Conservation (phyloP, 805 yeast species). For the Zygoascus tannicola region DNA sequence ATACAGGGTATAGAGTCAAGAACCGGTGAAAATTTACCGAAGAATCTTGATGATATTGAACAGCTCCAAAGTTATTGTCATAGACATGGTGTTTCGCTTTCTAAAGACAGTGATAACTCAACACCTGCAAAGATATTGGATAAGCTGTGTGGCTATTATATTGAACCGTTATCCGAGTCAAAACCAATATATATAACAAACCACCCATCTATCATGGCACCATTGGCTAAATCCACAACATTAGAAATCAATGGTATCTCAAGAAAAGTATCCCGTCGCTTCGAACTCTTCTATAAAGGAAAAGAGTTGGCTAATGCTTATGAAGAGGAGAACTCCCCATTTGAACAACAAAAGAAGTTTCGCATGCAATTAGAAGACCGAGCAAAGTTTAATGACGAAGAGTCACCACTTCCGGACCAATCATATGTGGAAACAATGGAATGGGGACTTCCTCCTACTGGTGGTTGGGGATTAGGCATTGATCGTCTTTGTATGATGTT, state of each 20-base stretch:
- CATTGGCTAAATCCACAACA: constrained; percentile 63
- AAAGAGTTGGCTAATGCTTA: constrained; percentile 85
- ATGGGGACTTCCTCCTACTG: constrained; percentile 95
- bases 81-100: constrained; percentile 27
- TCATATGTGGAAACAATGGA: constrained; percentile 69
- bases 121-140: constrained; percentile 55
- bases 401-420: constrained; percentile 61
- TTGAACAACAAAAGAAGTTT: constrained; percentile 57
- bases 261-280: constrained; percentile 49
- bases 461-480: constrained; percentile 95
- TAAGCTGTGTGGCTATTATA: constrained; percentile 44
- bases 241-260: constrained; percentile 20
- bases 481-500: constrained; percentile 81
- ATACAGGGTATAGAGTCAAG: constrained; percentile 49
- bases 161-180: constrained; percentile 54
- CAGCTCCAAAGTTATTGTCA: constrained; percentile 35
- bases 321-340: constrained; percentile 92
- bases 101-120: constrained; percentile 17
- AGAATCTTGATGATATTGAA: constrained; percentile 30
- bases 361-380: constrained; percentile 34
- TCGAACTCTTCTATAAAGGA: constrained; percentile 75
- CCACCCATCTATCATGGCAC: constrained; percentile 80
- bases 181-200: constrained; percentile 67
- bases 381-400: constrained; percentile 39
- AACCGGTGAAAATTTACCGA: constrained; percentile 45